Base-by-base conservation (phyloP, 2,329 filamentous ascomycete genomes). In the Alternaria ventricosa region DNA sequence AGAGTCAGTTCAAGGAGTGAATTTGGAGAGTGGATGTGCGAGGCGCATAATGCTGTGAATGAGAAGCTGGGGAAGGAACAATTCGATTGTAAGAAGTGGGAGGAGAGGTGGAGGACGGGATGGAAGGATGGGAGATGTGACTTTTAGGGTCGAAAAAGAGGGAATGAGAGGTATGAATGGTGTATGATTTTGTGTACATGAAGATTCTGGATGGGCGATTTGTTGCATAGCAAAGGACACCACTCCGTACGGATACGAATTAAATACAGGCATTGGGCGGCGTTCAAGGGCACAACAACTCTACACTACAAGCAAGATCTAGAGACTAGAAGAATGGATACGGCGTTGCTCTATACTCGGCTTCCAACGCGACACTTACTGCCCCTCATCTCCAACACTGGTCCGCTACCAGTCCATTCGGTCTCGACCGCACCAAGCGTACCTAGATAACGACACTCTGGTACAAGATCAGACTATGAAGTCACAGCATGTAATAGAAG, bases 61-160 rank as follows among this genome's bases (percentile, higher is more conserved):
- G 84, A 85, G 64, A 98, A 97, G 84, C 80, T 99, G 71, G 96
- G 96, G 54, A 99, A 99, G 86, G 86, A 88, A 63, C 87, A 87
- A 71, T 99, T 99, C 82, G 94, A 99, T 84, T 99, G 96, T 82
- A 85, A 84, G 59, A 41, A 85, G 74, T 98, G 96, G 95, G 90
- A 97, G 79, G 92, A 98, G 85, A 87, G 96, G 79, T 99, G 96
- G 96, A 86, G 92, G 82, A 96, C 92, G 1, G 96, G 96, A 0
- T 97, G 92, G 90, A 88, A 85, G 78, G 89, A 91, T 83, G 89
- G 89, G 20, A 82, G 88, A 60, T 91, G 89, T 78, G 88, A 87
- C 81, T 89, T 76, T 80, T 75, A 60, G 65, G 8, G 6, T 9
- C 13, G 25, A 12, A 9, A 7, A 8, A n/a, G 23, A 44, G 33